Conservation (phyloP, 345 rosid genomes). For the Aegle marmelos region DNA sequence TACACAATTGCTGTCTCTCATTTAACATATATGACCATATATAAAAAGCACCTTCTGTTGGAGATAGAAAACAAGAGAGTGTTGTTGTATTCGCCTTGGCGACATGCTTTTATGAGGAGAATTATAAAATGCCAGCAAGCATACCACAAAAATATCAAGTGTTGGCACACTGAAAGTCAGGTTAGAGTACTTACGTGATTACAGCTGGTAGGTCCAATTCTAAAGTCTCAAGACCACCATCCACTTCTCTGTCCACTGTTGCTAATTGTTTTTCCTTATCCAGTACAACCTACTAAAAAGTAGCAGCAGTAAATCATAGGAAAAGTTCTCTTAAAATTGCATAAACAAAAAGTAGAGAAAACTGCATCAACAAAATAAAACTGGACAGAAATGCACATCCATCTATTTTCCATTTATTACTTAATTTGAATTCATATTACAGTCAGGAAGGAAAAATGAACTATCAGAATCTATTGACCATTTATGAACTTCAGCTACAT, state of each 20-base stretch:
- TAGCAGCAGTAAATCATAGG: slow-evolving; percentile 13
- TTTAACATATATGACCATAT: too few relatives aligned
- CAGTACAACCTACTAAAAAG: slow-evolving; percentile 66
- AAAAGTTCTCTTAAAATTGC: background rate
- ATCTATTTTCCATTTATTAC: too few relatives aligned
- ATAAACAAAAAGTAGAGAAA: background rate
- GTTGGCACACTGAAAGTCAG: background rate
- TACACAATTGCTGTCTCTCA: too few relatives aligned
- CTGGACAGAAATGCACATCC: background rate
- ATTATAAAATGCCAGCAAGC: background rate
- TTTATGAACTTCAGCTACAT: background rate
- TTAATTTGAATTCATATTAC: too few relatives aligned
- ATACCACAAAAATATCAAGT: background rate
- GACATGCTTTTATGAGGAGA: background rate
- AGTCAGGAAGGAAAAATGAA: background rate
- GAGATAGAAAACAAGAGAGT: background rate
- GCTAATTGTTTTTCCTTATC: slow-evolving; percentile 69
- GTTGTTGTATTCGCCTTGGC: background rate
- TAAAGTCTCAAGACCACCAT: slow-evolving; percentile 88
- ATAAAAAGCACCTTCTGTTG: too few relatives aligned
- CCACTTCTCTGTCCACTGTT: slow-evolving; percentile 91
- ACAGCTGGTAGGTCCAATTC: slow-evolving; percentile 81
- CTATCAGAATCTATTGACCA: background rate
- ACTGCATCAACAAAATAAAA: background rate
- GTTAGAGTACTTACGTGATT: slow-evolving; percentile 52